A percentile compares a stretch with the other conserved stretches of the same genome.
Evolutionary conservation across 192 early-diverging fungal species (phyloP).

Genomic region (Umbelopsis vinacea): DNA sequence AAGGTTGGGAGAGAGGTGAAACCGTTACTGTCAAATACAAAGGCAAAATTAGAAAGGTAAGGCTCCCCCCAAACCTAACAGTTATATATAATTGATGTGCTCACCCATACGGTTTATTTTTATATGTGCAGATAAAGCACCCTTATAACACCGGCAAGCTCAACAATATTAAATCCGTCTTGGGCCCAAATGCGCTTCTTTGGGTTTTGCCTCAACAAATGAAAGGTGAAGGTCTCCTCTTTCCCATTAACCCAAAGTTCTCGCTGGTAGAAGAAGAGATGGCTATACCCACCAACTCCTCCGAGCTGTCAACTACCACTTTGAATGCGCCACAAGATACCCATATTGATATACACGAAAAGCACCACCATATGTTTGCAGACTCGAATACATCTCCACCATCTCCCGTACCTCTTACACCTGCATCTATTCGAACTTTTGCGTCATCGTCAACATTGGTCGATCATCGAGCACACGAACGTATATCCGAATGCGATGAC

Average conservation of each 20-base stretch:
- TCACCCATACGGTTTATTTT: background rate
- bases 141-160: conserved; percentile 85
- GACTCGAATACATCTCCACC: background rate
- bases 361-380: background rate
- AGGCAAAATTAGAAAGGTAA: conserved; percentile 63
- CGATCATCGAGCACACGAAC: conserved; percentile 13
- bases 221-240: conserved; percentile 70
- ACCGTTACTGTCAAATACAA: conserved; percentile 64
- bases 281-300: background rate
- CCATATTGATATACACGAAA: background rate
- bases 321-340: background rate
- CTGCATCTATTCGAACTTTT: conserved; percentile 14
- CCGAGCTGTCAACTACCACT: background rate
- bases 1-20: conserved; percentile 76
- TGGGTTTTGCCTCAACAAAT: conserved; percentile 79
- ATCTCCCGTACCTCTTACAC: background rate
- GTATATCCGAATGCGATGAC: background rate
- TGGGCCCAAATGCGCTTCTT: conserved; percentile 65
- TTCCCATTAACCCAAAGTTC: conserved; percentile 51
- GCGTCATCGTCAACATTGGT: conserved; percentile 17
- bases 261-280: conserved; percentile 19
- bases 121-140: conserved; percentile 52
- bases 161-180: conserved; percentile 73
- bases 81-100: background rate
- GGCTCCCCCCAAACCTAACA: background rate